Conservation (phyloP, 1,284 basidiomycete genomes). For the Ustilago esculenta region DNA sequence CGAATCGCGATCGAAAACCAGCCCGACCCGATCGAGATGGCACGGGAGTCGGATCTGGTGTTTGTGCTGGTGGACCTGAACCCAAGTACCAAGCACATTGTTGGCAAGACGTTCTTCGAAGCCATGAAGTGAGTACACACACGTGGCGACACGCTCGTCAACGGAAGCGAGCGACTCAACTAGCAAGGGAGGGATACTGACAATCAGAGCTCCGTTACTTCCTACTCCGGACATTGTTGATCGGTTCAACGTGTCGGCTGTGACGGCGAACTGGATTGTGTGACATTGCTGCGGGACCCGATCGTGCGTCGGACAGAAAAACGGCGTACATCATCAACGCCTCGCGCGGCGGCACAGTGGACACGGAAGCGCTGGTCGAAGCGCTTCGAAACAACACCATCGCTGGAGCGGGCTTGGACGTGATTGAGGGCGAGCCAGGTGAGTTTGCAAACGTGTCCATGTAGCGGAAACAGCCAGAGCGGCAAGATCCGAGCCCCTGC, state of each 20-base stretch:
- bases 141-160: no score
- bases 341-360: slow-evolving; percentile 75
- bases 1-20: slow-evolving; percentile 45
- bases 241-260: no score
- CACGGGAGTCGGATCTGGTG: slow-evolving; percentile 43
- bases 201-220: no score
- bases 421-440: slow-evolving; percentile 88
- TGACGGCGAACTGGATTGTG: no score
- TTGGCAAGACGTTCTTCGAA: slow-evolving; percentile 77
- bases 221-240: no score
- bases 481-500: slow-evolving; percentile 17
- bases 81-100: slow-evolving; percentile 76
- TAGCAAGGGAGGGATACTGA: slow-evolving; percentile 5
- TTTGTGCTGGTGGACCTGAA: slow-evolving; percentile 82
- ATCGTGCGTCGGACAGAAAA: slow-evolving; percentile 21
- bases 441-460: slow-evolving; percentile 9
- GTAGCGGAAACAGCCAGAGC: slow-evolving; percentile 15
- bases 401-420: slow-evolving; percentile 91
- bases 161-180: no score
- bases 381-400: slow-evolving; percentile 81
- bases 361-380: slow-evolving; percentile 80
- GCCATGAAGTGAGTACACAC: slow-evolving; percentile 80
- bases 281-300: no score
- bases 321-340: slow-evolving; percentile 58
- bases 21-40: slow-evolving; percentile 43